Conservation (phyloP, 371 early-diverging fungal genomes). For the Mucor velutinosus region DNA sequence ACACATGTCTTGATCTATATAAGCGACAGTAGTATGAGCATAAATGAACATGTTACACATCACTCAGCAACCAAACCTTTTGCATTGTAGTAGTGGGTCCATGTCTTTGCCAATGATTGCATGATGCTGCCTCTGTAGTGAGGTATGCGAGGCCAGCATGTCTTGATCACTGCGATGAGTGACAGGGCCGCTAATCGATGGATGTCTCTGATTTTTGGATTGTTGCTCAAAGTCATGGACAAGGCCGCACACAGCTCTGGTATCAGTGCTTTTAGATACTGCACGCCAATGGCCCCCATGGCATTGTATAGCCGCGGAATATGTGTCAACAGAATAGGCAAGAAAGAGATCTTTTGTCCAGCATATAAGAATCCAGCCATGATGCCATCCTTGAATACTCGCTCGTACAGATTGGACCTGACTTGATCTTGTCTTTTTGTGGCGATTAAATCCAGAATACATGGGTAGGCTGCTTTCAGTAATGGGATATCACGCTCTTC, state of each 20-base stretch:
- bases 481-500: conserved; percentile 28
- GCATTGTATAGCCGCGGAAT: conserved; percentile 25
- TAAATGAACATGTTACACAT: background rate
- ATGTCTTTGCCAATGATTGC: conserved; percentile 27
- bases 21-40: background rate
- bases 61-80: conserved; percentile 5
- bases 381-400: conserved; percentile 36
- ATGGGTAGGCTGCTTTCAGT: conserved; percentile 33
- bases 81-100: conserved; percentile 20
- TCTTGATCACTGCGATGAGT: conserved; percentile 24
- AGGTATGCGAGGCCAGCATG: conserved; percentile 42
- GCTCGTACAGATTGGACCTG: conserved; percentile 24
- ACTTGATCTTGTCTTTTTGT: background rate
- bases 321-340: conserved; percentile 22
- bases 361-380: conserved; percentile 28
- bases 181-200: conserved; percentile 20
- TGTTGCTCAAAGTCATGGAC: conserved; percentile 4
- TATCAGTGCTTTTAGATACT: conserved; percentile 37
- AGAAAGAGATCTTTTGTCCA: conserved; percentile 22
- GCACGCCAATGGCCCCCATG: conserved; percentile 26
- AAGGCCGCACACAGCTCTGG: conserved; percentile 16
- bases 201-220: conserved; percentile 9
- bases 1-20: conserved; percentile 22
- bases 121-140: conserved; percentile 26
- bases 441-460: conserved; percentile 33